A percentile compares a stretch with the other conserved stretches of the same genome.
These are phyloP conservation scores for Neonectria hederae DNA, from an alignment of 2,329 filamentous ascomycete species.

Conservation along the genomic window DNA sequence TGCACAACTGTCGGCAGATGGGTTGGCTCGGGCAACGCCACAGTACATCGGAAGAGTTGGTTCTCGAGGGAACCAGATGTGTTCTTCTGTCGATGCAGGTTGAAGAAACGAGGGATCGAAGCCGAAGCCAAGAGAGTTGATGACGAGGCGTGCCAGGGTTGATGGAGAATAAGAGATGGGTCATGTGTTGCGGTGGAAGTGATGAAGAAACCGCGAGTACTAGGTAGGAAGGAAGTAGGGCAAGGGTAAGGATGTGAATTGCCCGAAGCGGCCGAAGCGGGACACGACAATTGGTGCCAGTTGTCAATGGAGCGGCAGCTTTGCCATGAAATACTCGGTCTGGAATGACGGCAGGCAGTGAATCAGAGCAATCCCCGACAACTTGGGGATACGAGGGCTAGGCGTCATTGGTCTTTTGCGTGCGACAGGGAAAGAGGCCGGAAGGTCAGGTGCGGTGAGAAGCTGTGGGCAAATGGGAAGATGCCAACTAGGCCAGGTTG, in stretches of 20 bases:
- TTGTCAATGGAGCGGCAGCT: conserved; percentile 14
- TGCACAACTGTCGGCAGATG: conserved; percentile 25
- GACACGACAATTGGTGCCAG: conserved; percentile 21
- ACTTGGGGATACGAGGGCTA: conserved; percentile 2
- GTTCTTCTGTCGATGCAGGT: neutral
- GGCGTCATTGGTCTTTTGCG: conserved; percentile 25
- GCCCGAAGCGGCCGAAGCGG: conserved; percentile 13
- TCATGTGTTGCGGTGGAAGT: neutral
- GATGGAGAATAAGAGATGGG: neutral
- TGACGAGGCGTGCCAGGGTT: neutral
- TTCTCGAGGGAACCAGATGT: conserved; percentile 5
- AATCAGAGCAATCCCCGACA: conserved; percentile 20
- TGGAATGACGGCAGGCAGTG: conserved; percentile 9
- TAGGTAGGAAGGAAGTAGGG: conserved; percentile 8
- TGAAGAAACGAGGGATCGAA: neutral
- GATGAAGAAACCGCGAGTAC: neutral
- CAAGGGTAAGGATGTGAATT: conserved; percentile 10
- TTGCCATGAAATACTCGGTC: conserved; percentile 8
- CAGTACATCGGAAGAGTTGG: conserved; percentile 7
- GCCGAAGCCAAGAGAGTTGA: neutral
- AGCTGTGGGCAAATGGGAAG: conserved; percentile 38
- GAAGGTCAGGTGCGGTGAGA: conserved; percentile 38
- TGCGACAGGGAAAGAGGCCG: conserved; percentile 28
- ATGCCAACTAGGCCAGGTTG: conserved; percentile 39
- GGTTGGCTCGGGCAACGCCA: conserved; percentile 20